Conservation (phyloP, 495 filamentous ascomycete genomes). For the Pyronema omphalodes region DNA sequence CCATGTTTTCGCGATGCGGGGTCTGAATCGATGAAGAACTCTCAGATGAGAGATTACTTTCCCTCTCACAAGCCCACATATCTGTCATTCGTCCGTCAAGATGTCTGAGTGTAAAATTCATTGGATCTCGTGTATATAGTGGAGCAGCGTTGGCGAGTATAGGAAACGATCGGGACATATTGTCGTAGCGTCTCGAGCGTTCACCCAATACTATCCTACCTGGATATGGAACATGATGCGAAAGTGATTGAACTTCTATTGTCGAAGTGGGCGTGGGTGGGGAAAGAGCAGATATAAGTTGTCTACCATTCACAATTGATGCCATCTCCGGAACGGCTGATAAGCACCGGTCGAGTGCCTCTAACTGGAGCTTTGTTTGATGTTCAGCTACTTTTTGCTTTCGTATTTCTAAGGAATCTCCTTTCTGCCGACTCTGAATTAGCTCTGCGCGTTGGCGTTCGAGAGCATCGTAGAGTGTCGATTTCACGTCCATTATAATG, state of each 20-base stretch:
- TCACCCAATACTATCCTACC: too few species aligned
- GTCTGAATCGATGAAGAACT: too few species aligned
- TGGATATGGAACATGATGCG: not conserved
- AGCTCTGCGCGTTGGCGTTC: not conserved
- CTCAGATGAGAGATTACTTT: too few species aligned
- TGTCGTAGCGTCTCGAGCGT: too few species aligned
- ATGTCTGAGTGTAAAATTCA: too few species aligned
- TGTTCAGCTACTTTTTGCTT: not conserved
- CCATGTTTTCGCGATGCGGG: too few species aligned
- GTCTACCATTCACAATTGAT: not conserved
- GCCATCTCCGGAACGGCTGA: not conserved
- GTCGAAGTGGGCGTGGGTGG: not conserved
- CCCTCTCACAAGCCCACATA: too few species aligned
- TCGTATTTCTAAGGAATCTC: not conserved
- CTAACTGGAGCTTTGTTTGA: not conserved
- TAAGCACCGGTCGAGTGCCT: not conserved
- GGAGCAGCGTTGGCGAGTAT: not conserved
- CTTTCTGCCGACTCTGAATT: not conserved
- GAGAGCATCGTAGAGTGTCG: constrained; percentile 4
- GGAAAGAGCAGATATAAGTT: too few species aligned
- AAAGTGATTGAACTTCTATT: not conserved
- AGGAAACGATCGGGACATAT: not conserved
- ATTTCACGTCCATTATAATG: not conserved
- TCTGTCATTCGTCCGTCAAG: too few species aligned
- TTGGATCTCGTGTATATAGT: not conserved